A percentile compares a stretch with the other conserved stretches of the same genome.
Conservation (phyloP, 768 basidiomycete species). For the Termitomyces sp. region DNA sequence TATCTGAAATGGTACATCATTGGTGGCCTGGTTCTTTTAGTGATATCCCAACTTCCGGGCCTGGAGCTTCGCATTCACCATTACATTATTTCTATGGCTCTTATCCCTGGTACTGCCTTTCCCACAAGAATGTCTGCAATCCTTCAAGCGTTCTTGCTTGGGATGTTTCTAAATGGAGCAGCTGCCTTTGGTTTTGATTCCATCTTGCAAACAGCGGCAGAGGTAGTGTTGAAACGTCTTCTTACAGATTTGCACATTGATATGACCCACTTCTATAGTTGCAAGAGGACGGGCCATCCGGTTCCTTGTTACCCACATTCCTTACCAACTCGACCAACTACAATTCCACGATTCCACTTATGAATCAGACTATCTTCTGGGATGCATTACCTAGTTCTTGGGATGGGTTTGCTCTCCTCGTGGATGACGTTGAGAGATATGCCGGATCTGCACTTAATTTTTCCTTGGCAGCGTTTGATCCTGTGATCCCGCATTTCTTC, state of each 20-base stretch:
- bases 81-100: slow-evolving; percentile 70
- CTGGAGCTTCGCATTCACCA: slow-evolving; percentile 74
- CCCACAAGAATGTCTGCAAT: slow-evolving; percentile 77
- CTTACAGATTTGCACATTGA: neutral
- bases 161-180: slow-evolving; percentile 76
- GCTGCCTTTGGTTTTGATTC: slow-evolving; percentile 79
- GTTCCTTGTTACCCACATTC: slow-evolving; percentile 66
- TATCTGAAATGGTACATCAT: slow-evolving; percentile 71
- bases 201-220: slow-evolving; percentile 69
- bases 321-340: slow-evolving; percentile 71
- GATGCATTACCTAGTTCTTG: slow-evolving; percentile 45
- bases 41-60: slow-evolving; percentile 66
- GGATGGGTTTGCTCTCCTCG: slow-evolving; percentile 74
- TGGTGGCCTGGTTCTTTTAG: slow-evolving; percentile 60
- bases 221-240: slow-evolving; percentile 37
- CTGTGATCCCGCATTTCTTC: slow-evolving; percentile 69
- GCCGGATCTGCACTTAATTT: slow-evolving; percentile 67
- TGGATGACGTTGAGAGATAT: slow-evolving; percentile 86
- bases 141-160: slow-evolving; percentile 77
- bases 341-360: slow-evolving; percentile 47
- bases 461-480: slow-evolving; percentile 58
- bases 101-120: slow-evolving; percentile 77
- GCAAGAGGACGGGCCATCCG: slow-evolving; percentile 63
- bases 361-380: slow-evolving; percentile 58
- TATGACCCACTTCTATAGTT: slow-evolving; percentile 39